phyloP scores from a whole-genome alignment of 331 rosid species.

The Arachis monticola region DNA sequence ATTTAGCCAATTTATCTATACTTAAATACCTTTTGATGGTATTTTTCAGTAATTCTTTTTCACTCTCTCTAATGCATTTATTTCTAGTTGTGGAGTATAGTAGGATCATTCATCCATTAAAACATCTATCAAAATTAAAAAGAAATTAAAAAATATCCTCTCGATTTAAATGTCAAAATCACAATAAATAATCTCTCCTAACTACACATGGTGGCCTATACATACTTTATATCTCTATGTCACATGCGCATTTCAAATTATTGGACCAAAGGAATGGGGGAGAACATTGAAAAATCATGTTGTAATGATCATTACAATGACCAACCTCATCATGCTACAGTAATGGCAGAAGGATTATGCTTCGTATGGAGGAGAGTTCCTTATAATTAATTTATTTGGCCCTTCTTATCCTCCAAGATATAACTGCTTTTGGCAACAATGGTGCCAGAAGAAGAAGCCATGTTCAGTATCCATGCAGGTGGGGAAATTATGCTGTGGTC shows the following conservation, averaged over 20 bases:
- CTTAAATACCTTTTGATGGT: too few species aligned
- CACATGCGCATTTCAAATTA: constrained; percentile 39
- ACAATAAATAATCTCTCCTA: constrained; percentile 34
- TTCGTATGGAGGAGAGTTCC: constrained; percentile 23
- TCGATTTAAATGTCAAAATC: constrained; percentile 33
- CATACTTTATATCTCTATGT: constrained; percentile 30
- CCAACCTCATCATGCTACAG: constrained; percentile 32
- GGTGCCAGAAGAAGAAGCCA: background rate
- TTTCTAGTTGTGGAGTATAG: too few species aligned
- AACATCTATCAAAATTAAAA: background rate
- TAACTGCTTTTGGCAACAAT: constrained; percentile 19
- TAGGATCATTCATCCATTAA: too few species aligned
- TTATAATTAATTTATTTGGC: constrained; percentile 27
- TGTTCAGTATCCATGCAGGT: constrained; percentile 30
- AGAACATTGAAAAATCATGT: constrained; percentile 23
- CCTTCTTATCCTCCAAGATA: constrained; percentile 32
- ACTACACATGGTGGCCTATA: constrained; percentile 35
- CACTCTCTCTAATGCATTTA: too few species aligned
- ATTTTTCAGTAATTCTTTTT: too few species aligned
- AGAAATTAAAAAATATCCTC: constrained; percentile 7
- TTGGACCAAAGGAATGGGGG: constrained; percentile 17
- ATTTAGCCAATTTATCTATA: too few species aligned
- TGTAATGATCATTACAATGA: constrained; percentile 39
- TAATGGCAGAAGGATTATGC: constrained; percentile 28
- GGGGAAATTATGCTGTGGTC: background rate